These are phyloP conservation scores for Hypoxylon fragiforme DNA, from an alignment of 495 filamentous ascomycete genomes.

Conservation along the genomic window DNA sequence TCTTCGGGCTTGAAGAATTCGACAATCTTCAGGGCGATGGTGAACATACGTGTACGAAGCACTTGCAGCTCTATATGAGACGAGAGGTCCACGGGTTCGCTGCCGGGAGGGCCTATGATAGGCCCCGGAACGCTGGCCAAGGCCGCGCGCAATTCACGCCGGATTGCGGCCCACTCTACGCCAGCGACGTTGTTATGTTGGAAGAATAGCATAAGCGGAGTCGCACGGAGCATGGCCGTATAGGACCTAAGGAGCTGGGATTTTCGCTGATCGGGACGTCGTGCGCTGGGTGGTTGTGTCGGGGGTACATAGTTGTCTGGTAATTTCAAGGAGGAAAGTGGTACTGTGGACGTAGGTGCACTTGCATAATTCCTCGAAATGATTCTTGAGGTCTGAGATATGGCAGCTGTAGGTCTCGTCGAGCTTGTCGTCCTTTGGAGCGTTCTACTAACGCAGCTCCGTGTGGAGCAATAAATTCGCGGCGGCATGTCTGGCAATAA, in stretches of 20 bases:
- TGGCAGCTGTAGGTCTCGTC: slow-evolving; percentile 15
- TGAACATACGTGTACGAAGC: slow-evolving; percentile 86
- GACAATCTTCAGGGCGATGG: slow-evolving; percentile 76
- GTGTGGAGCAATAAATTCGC: slow-evolving; percentile 32
- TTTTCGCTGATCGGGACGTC: slow-evolving; percentile 83
- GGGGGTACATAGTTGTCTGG: slow-evolving; percentile 61
- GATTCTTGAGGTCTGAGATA: slow-evolving; percentile 24
- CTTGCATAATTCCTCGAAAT: slow-evolving; percentile 43
- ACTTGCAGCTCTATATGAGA: slow-evolving; percentile 73
- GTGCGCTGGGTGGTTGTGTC: slow-evolving; percentile 85
- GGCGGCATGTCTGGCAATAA: slow-evolving; percentile 23
- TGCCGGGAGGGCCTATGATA: slow-evolving; percentile 14
- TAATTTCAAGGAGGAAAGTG: slow-evolving; percentile 55
- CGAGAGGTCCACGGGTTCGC: slow-evolving; percentile 34
- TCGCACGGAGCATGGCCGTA: slow-evolving; percentile 86
- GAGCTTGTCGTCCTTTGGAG: slow-evolving; percentile 24
- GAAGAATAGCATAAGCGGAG: slow-evolving; percentile 87
- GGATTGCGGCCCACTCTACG: slow-evolving; percentile 81
- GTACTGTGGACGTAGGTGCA: slow-evolving; percentile 45
- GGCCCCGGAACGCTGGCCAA: slow-evolving; percentile 60
- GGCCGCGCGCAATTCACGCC: slow-evolving; percentile 76
- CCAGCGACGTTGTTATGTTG: slow-evolving; percentile 95
- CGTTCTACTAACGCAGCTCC: slow-evolving; percentile 27
- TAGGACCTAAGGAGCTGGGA: slow-evolving; percentile 94
- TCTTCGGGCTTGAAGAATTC: slow-evolving; percentile 78